These are phyloP conservation scores for Beauveria varroae DNA, from an alignment of 2,329 filamentous ascomycete genomes.

Conservation along the genomic window DNA sequence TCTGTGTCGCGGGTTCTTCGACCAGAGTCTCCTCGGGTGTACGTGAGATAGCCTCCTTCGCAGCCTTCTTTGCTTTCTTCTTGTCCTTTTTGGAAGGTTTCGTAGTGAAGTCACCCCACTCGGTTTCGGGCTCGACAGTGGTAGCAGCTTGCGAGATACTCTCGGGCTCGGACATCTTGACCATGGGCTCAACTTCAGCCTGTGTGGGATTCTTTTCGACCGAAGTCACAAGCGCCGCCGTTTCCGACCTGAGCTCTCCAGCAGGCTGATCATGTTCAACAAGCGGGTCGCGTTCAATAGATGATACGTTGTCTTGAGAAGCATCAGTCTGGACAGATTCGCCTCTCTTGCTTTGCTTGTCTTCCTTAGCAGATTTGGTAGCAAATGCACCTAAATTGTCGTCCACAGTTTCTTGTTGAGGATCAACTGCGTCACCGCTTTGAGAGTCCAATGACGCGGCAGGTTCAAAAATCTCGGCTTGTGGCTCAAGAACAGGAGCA, in stretches of 20 bases:
- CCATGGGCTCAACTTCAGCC: slow-evolving; percentile 13
- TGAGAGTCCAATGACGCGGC: neutral
- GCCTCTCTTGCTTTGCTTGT: slow-evolving; percentile 16
- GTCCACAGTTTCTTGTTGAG: neutral
- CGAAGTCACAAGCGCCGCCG: neutral
- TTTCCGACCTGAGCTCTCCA: neutral
- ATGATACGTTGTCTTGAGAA: too few relatives aligned
- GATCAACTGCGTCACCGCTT: neutral
- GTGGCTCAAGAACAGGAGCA: neutral
- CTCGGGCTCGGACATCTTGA: slow-evolving; percentile 16
- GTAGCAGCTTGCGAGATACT: slow-evolving; percentile 16
- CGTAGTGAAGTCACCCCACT: slow-evolving; percentile 22
- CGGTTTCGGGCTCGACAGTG: slow-evolving; percentile 20
- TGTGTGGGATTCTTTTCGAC: slow-evolving; percentile 8
- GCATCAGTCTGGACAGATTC: neutral
- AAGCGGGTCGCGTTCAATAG: neutral
- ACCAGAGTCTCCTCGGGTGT: neutral
- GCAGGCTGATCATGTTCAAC: neutral
- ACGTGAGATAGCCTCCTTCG: slow-evolving; percentile 4
- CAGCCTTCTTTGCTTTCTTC: slow-evolving; percentile 15
- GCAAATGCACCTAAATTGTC: neutral
- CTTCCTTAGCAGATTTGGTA: slow-evolving; percentile 8
- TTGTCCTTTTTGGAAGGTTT: slow-evolving; percentile 25
- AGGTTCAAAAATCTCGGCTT: neutral
- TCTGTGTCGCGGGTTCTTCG: neutral